These are phyloP conservation scores for Aspergillus indologenus DNA, from an alignment of 495 filamentous ascomycete genomes.

Conservation along the genomic window DNA sequence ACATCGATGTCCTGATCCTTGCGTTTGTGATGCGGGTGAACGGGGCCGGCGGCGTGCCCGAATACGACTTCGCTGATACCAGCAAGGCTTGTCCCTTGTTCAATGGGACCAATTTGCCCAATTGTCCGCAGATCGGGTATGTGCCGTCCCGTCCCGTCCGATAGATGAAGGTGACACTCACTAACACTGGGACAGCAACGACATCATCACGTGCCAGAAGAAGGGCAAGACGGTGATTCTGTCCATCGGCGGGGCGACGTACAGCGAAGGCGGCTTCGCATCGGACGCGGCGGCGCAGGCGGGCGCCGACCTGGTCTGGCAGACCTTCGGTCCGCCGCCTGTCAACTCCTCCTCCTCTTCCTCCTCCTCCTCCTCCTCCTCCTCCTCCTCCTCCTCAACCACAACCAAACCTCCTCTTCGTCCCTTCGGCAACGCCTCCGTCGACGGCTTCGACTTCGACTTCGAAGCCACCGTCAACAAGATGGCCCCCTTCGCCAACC, in stretches of 20 bases:
- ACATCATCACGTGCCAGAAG: conserved; percentile 64
- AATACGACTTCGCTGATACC: conserved; percentile 59
- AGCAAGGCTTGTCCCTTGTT: conserved; percentile 57
- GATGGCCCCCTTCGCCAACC: conserved; percentile 54
- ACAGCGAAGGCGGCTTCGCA: conserved; percentile 59
- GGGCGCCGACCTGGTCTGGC: conserved; percentile 62
- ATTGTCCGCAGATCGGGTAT: conserved; percentile 63
- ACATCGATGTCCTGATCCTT: conserved; percentile 55
- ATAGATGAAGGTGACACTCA: no score
- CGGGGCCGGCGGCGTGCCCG: conserved; percentile 45
- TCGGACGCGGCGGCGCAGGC: conserved; percentile 47
- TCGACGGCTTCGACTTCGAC: conserved; percentile 76
- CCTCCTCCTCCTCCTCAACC: no score
- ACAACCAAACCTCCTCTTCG: conserved; percentile 39
- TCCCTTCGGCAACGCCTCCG: conserved; percentile 60
- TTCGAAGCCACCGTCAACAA: conserved; percentile 50
- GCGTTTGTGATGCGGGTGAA: conserved; percentile 59
- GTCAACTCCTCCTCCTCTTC: no score
- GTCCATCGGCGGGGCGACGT: conserved; percentile 63
- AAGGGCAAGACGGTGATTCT: conserved; percentile 64
- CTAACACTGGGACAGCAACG: conserved; percentile 31
- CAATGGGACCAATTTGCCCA: conserved; percentile 50
- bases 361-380: no score
- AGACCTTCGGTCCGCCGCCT: conserved; percentile 59
- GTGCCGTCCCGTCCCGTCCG: conserved; percentile 4